Conservation (phyloP, 176 grass and related monocot genomes). For the Bonia amplexicaulis region DNA sequence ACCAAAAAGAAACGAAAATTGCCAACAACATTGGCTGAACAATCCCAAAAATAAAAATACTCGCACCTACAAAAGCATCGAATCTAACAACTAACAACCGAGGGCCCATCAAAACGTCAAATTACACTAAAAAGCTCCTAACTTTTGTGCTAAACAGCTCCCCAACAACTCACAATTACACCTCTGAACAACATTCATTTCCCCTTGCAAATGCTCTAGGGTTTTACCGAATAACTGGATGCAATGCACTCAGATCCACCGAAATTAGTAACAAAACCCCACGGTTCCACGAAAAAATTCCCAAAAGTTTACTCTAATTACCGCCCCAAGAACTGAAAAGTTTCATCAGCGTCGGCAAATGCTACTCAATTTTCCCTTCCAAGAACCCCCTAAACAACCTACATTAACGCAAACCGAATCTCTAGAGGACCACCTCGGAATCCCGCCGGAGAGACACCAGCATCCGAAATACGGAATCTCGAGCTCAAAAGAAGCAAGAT, state of each 20-base stretch:
- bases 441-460: background rate
- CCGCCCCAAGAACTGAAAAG: background rate
- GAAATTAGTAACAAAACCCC: background rate
- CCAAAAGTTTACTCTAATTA: background rate
- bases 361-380: background rate
- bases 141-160: conserved; percentile 15
- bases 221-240: background rate
- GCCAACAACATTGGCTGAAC: background rate
- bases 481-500: background rate
- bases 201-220: background rate
- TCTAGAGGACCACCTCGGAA: background rate
- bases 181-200: background rate
- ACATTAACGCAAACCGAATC: background rate
- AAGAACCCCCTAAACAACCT: background rate
- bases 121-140: background rate
- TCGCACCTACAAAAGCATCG: background rate
- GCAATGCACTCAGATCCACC: conserved; percentile 1
- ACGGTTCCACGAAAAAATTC: background rate
- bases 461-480: background rate
- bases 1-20: background rate
- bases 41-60: conserved; percentile 11
- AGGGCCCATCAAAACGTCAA: background rate
- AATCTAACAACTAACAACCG: conserved; percentile 11
- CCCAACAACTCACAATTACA: background rate
- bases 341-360: background rate